Evolutionary conservation across 73 alveolate species (phyloP), one percentile per base, ranked within the genome.

Genomic region (Stentor coeruleus): DNA sequence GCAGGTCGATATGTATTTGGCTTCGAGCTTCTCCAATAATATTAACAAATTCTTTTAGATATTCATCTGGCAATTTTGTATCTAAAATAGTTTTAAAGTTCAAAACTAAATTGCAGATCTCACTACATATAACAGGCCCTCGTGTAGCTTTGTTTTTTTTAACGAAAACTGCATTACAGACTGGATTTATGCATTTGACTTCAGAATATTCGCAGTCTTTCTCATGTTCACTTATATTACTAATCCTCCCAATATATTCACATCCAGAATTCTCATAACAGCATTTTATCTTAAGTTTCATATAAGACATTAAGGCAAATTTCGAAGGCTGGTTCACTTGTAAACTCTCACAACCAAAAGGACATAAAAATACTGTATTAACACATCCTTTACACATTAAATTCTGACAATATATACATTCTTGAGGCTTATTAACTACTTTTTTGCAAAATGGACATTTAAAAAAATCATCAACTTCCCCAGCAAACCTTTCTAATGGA

Each of bases 291-390:
- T 57, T 57, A 57, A 57, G 73, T 57, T 31, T 57, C 15, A 20
- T n/a, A 57, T 57, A 57, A 57, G 28, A n/a, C 0, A 57, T n/a
- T 31, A 57, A 57, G 2, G 73, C 73, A 2, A 57, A 57, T 31
- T 57, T 57, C 15, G 73, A 57, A 57, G 73, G 73, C 1, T 2
- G 73, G 28, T 57, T n/a, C 73, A 57, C 15, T 20, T 20, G 15
- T 20, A 57, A 57, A 57, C 28, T 31, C 73, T 57, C 73, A 57
- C 73, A 57, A 31, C 73, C 73, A 57, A 20, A 57, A 57, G 73
- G 73, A 31, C 73, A 57, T 57, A 20, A 20, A 57, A 57, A 1
- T 2, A 20, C 35, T 31, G 73, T 20, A 57, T 57, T 20, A 20
- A 31, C 15, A 31, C 73, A 57, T 20, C 28, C 15, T 31, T 57